phyloP scores from a whole-genome alignment of 148 eudicot species.

The Fagopyrum tataricum region DNA sequence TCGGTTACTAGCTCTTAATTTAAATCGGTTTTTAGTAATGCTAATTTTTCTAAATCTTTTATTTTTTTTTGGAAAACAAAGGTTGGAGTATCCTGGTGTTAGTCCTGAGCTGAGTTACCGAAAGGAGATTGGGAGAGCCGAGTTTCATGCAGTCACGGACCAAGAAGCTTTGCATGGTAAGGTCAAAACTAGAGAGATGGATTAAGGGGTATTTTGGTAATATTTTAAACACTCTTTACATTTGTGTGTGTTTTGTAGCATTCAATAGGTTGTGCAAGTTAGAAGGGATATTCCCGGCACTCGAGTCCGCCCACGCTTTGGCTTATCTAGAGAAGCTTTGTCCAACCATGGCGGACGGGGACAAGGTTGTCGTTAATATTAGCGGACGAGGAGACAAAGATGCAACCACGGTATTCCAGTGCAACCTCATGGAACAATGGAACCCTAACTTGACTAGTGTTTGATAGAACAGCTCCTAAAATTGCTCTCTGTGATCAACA shows the following conservation, averaged over 20 bases:
- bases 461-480: not conserved
- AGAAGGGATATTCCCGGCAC: slow-evolving; percentile 76
- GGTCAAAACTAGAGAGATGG: not conserved
- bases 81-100: slow-evolving; percentile 79
- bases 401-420: slow-evolving; percentile 26
- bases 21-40: too few species aligned
- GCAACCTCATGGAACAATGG: slow-evolving; percentile 8
- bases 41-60: not conserved
- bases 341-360: slow-evolving; percentile 43
- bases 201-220: not conserved
- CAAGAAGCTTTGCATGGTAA: slow-evolving; percentile 71
- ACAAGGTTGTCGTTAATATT: slow-evolving; percentile 54
- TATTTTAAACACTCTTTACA: not conserved
- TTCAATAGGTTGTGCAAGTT: slow-evolving; percentile 45
- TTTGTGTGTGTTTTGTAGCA: slow-evolving; percentile 32
- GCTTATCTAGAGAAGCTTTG: slow-evolving; percentile 61
- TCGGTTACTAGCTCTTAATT: too few species aligned
- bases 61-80: slow-evolving; percentile 12
- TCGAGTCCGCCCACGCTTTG: slow-evolving; percentile 76
- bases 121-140: slow-evolving; percentile 51
- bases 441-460: slow-evolving; percentile 2
- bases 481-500: not conserved
- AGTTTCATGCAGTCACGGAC: slow-evolving; percentile 55
- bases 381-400: slow-evolving; percentile 80
- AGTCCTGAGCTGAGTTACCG: slow-evolving; percentile 80